These are phyloP conservation scores for Trichoderma gamsii DNA, from an alignment of 495 filamentous ascomycete species.

Conservation along the genomic window DNA sequence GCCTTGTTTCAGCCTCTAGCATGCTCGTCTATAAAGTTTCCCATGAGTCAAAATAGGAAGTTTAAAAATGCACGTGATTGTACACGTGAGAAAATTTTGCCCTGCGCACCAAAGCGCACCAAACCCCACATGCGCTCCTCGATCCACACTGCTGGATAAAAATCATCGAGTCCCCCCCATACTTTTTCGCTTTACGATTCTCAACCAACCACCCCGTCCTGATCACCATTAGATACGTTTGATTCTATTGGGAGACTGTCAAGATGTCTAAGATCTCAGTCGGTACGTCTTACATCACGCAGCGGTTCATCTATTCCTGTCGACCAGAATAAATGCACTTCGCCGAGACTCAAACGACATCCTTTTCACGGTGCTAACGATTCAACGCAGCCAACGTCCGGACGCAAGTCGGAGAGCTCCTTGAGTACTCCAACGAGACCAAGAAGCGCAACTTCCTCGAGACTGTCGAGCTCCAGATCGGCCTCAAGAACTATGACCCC, in stretches of 20 bases:
- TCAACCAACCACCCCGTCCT: slow-evolving; percentile 35
- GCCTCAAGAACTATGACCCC: slow-evolving; percentile 99
- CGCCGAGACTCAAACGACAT: slow-evolving; percentile 22
- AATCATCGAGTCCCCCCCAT: slow-evolving; percentile 10
- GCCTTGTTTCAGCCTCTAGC: background rate
- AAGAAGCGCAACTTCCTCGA: slow-evolving; percentile 99
- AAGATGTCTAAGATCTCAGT: slow-evolving; percentile 86
- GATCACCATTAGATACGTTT: slow-evolving; percentile 57
- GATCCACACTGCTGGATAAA: slow-evolving; percentile 3
- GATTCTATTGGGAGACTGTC: slow-evolving; percentile 60
- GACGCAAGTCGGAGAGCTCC: slow-evolving; percentile 80
- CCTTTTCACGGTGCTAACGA: slow-evolving; percentile 15
- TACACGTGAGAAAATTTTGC: slow-evolving; percentile 18
- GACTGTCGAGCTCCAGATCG: slow-evolving; percentile 90
- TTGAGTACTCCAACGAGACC: slow-evolving; percentile 89
- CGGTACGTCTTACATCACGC: slow-evolving; percentile 48
- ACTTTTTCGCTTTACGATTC: background rate
- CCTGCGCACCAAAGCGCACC: background rate
- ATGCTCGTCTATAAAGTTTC: background rate
- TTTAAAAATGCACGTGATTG: background rate
- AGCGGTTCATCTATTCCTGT: background rate
- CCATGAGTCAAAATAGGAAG: background rate
- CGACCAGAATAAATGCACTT: background rate
- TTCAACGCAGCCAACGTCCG: slow-evolving; percentile 78
- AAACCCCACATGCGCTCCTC: background rate